These are phyloP conservation scores for Pseudonectria foliicola DNA, from an alignment of 2,329 filamentous ascomycete genomes.

Conservation along the genomic window DNA sequence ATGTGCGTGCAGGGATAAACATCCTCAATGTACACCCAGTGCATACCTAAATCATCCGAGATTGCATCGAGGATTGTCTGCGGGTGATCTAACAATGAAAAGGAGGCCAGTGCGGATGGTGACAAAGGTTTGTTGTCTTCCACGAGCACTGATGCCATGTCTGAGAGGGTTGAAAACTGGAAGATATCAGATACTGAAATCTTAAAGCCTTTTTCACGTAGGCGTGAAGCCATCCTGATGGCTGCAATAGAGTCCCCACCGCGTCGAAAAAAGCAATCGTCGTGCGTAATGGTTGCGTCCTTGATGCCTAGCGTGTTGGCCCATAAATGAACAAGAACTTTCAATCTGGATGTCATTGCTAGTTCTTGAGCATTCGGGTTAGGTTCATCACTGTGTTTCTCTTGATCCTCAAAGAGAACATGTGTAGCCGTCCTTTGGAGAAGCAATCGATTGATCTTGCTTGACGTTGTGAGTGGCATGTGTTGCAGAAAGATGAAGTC, in stretches of 20 bases:
- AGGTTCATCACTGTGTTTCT: background rate
- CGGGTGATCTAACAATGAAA: background rate
- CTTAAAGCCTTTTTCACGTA: background rate
- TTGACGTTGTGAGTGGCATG: conserved; percentile 2
- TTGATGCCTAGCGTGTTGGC: background rate
- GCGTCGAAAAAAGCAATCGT: conserved; percentile 1
- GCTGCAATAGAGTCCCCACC: conserved; percentile 1
- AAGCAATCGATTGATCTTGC: conserved; percentile 1
- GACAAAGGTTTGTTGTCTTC: background rate
- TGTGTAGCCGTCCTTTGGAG: background rate
- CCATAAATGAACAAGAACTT: background rate
- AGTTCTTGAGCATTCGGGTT: background rate
- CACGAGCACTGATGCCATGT: background rate
- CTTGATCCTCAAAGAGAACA: background rate
- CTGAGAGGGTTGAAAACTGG: background rate
- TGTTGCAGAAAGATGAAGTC: conserved; percentile 2
- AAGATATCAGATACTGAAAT: conserved; percentile 2
- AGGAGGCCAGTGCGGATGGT: background rate
- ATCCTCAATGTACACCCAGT: background rate
- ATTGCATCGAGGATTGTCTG: background rate
- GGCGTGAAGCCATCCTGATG: background rate
- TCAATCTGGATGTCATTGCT: background rate
- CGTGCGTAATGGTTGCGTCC: background rate
- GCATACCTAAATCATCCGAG: background rate
- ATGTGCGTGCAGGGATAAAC: conserved; percentile 2